Base-by-base conservation (phyloP, 768 basidiomycete genomes). In the Hericium alpestre region DNA sequence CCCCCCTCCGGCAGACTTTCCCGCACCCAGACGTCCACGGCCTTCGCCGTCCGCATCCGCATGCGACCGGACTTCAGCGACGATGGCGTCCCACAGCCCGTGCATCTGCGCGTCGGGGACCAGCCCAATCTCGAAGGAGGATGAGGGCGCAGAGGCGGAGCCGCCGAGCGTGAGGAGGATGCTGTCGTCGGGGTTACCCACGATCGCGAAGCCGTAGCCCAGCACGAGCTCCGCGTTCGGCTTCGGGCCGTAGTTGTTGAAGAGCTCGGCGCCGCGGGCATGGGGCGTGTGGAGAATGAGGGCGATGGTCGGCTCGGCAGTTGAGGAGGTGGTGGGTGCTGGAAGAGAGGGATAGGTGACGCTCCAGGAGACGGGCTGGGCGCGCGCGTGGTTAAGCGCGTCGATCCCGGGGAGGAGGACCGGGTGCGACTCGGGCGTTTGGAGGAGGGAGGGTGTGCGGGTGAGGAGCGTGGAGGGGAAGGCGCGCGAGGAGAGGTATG, bases 241-340 rank as follows among this genome's bases (percentile, higher is more conserved):
- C 67, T 96, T 96, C 0, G 84, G 80, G 0, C 93, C 94, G 68
- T 96, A 96, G 67, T 95, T 95, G 72, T 93, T 95, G 72, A 86
- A 83, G 18, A 94, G 72, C 67, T 93, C 87, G 23, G 74, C 65
- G 15, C 76, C 78, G 1, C 69, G 59, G 1, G 60, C 59, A 3
- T 74, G 71, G 0, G 72, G 51, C 1, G 64, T 68, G 63, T 86
- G 85, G 7, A 79, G 70, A 2, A 88, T 72, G 53, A 95, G 76
- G 1, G 86, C 81, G 56, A 94, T 78, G 15, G 69, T 69, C 51
- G 77, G 67, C 15, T 61, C 8, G 3, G 41, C 1, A 15, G 40
- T 50, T 6, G 58, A 40, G 40, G 65, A 32, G 55, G 38, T n/a
- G 5, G 20, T n/a, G 4, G 48, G 49, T 10, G 20, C 0, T 22